phyloP scores from a whole-genome alignment of 2,329 filamentous ascomycete genomes.

The Herpotrichia juniperi region DNA sequence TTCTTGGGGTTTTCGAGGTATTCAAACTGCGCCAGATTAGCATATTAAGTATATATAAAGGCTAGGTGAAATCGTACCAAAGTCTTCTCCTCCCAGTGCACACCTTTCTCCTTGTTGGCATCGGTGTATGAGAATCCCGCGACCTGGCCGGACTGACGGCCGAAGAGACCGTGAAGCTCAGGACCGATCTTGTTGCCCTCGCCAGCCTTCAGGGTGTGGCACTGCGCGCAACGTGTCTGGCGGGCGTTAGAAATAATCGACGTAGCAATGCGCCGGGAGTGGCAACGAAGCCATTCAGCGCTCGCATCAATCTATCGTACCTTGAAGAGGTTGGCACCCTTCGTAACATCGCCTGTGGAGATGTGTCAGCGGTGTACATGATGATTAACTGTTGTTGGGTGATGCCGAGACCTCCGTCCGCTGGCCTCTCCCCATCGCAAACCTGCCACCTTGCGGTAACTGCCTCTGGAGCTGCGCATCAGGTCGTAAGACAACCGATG shows the following conservation, averaged over 20 bases:
- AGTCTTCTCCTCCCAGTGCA: constrained; percentile 84
- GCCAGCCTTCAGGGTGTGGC: constrained; percentile 90
- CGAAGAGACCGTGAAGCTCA: constrained; percentile 95
- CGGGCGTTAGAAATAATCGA: constrained; percentile 24
- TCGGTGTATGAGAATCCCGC: constrained; percentile 97
- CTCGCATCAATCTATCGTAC: constrained; percentile 39
- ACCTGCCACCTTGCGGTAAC: constrained; percentile 23
- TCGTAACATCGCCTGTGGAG: constrained; percentile 80
- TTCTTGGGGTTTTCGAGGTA: constrained; percentile 99
- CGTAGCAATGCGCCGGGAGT: constrained; percentile 6
- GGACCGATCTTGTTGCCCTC: constrained; percentile 99
- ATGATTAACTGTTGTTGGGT: constrained; percentile 5
- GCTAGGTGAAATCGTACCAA: constrained; percentile 64
- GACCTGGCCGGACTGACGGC: constrained; percentile 90
- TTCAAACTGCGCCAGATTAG: constrained; percentile 68
- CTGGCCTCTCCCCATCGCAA: constrained; percentile 31
- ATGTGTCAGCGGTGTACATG: constrained; percentile 27
- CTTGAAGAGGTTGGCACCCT: constrained; percentile 99
- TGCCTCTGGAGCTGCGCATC: constrained; percentile 14
- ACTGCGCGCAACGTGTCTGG: constrained; percentile 91
- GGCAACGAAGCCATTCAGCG: constrained; percentile 1
- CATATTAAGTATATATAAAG: background rate
- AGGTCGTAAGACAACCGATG: background rate
- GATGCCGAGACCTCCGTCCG: constrained; percentile 17
- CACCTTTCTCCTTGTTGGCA: constrained; percentile 97